Percentiles rank a stretch among this genome's conserved stretches.
phyloP scores from a whole-genome alignment of 2,329 filamentous ascomycete genomes.

The Ustilaginoidea virens region DNA sequence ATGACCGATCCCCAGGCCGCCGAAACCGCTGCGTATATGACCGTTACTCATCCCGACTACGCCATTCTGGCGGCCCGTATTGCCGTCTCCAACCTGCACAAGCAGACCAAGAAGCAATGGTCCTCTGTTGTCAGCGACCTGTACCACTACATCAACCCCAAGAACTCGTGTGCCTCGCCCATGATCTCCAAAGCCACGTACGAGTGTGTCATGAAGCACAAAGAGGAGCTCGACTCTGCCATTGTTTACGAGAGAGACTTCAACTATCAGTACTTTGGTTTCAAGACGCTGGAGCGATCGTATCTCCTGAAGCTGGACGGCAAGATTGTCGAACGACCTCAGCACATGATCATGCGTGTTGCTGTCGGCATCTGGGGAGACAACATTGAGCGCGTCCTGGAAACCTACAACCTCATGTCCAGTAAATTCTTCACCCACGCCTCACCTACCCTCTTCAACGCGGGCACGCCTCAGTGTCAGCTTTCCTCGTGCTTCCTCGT shows the following conservation, averaged over 20 bases:
- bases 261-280: constrained; percentile 99
- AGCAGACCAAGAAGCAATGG: constrained; percentile 99
- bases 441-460: constrained; percentile 95
- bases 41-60: constrained; percentile 96
- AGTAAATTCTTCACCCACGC: constrained; percentile 98
- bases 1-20: constrained; percentile 50
- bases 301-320: constrained; percentile 92
- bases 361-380: constrained; percentile 93
- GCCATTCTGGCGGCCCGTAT: constrained; percentile 96
- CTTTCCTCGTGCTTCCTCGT: constrained; percentile 97
- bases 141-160: constrained; percentile 92
- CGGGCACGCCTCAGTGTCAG: constrained; percentile 86
- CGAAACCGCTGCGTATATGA: constrained; percentile 99
- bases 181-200: constrained; percentile 93
- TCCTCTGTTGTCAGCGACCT: constrained; percentile 89
- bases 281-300: constrained; percentile 97
- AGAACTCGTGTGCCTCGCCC: constrained; percentile 66
- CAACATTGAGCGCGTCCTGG: constrained; percentile 82
- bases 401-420: constrained; percentile 99
- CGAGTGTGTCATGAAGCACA: constrained; percentile 87
- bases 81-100: constrained; percentile 98
- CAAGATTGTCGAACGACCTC: constrained; percentile 91
- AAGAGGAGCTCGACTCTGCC: constrained; percentile 93
- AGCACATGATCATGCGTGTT: constrained; percentile 99
- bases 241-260: constrained; percentile 99